A percentile compares a stretch with the other conserved stretches of the same genome.
phyloP scores from a whole-genome alignment of 2,329 filamentous ascomycete species.

The Whalleya microplaca region DNA sequence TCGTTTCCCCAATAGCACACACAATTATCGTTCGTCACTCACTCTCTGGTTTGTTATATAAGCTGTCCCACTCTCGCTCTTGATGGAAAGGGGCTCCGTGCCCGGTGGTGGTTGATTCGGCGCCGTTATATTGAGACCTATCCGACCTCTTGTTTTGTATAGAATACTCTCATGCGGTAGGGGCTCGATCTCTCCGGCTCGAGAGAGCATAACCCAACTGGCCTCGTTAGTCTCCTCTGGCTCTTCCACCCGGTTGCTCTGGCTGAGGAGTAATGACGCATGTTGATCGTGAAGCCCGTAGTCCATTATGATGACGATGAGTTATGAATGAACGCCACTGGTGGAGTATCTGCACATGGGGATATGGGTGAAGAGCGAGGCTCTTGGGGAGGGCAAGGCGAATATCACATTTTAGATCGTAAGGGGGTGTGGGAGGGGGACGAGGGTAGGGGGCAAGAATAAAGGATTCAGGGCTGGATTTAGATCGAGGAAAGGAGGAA shows the following conservation, averaged over 20 bases:
- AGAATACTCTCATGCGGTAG: conserved; percentile 83
- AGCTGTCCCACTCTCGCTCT: conserved; percentile 74
- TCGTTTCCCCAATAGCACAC: conserved; percentile 1
- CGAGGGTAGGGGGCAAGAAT: conserved; percentile 11
- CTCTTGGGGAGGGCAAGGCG: conserved; percentile 22
- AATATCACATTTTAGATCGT: conserved; percentile 24
- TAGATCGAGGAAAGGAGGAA: conserved; percentile 25
- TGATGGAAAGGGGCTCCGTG: conserved; percentile 66
- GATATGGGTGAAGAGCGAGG: conserved; percentile 26
- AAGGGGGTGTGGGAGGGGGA: conserved; percentile 1
- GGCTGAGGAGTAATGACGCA: conserved; percentile 47
- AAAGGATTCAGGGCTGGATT: conserved; percentile 12
- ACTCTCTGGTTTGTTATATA: conserved; percentile 88
- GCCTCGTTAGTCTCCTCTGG: conserved; percentile 54
- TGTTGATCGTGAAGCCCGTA: conserved; percentile 48
- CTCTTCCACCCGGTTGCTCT: conserved; percentile 39
- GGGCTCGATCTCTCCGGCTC: conserved; percentile 74
- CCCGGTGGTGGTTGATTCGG: conserved; percentile 67
- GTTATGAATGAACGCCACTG: conserved; percentile 7
- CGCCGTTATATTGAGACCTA: conserved; percentile 74
- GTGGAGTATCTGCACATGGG: conserved; percentile 16
- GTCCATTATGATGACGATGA: conserved; percentile 33
- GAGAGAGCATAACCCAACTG: conserved; percentile 90
- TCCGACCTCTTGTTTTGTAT: conserved; percentile 78
- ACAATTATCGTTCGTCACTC: conserved; percentile 40